Evolutionary conservation across 345 rosid species (phyloP).

Genomic region (Noccaea bulbosa): DNA sequence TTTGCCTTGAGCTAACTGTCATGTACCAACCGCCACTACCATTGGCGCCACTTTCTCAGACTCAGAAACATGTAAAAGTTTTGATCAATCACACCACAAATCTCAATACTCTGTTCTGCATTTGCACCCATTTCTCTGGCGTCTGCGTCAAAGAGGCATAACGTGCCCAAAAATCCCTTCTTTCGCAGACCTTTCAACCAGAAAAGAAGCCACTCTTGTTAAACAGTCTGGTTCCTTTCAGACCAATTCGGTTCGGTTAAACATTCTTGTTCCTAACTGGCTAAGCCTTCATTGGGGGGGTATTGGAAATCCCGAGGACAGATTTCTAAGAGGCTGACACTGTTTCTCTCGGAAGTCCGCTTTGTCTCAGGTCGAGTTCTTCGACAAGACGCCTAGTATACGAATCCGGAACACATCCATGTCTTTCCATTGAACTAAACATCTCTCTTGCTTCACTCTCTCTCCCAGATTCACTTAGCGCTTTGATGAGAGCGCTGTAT

Average conservation of each 20-base stretch:
- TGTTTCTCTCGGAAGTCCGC: constrained; percentile 22
- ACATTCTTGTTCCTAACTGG: background rate
- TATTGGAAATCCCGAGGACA: constrained; percentile 7
- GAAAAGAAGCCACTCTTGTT: background rate
- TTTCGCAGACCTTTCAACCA: constrained; percentile 7
- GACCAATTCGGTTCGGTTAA: background rate
- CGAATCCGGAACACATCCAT: constrained; percentile 66
- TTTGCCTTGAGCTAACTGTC: constrained; percentile 16
- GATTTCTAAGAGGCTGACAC: constrained; percentile 31
- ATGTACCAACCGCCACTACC: constrained; percentile 18
- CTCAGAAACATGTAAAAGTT: constrained; percentile 13
- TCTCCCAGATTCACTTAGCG: constrained; percentile 58
- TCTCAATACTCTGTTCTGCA: constrained; percentile 21
- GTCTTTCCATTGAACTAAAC: constrained; percentile 59
- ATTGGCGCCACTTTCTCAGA: constrained; percentile 24
- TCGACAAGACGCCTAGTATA: constrained; percentile 53
- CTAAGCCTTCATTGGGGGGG: background rate
- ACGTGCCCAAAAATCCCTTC: constrained; percentile 16
- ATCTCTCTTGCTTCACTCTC: constrained; percentile 64
- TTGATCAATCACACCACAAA: constrained; percentile 22
- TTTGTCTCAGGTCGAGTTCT: constrained; percentile 39
- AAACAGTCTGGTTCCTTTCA: background rate
- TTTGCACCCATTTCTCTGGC: constrained; percentile 13
- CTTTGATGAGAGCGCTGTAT: constrained; percentile 57
- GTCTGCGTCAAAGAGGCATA: constrained; percentile 12